Evolutionary conservation across 306 rosid species (phyloP).

Genomic region (Glycyrrhiza uralensis): DNA sequence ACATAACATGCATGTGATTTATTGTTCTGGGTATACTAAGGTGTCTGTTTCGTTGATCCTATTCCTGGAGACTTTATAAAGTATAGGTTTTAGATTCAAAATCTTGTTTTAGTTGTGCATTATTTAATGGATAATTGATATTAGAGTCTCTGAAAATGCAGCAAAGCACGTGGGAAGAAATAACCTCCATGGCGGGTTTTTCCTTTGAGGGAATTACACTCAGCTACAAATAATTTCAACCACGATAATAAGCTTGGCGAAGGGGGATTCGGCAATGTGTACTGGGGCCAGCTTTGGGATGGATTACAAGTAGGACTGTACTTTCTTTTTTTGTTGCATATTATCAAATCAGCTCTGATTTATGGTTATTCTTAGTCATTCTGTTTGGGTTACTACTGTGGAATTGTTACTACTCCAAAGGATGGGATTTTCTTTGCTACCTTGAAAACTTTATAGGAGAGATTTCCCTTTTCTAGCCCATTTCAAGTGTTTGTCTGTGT

Average conservation of each 20-base stretch:
- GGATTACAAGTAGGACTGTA: constrained; percentile 75
- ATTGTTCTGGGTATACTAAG: background rate
- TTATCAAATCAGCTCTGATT: constrained; percentile 3
- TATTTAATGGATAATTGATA: constrained; percentile 19
- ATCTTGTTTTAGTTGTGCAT: background rate
- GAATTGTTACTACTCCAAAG: no score
- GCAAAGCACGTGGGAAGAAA: constrained; percentile 77
- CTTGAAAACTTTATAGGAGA: no score
- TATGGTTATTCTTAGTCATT: background rate
- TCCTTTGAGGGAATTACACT: constrained; percentile 86
- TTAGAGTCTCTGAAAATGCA: constrained; percentile 36
- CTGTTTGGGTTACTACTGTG: background rate
- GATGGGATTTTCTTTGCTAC: no score
- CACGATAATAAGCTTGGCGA: constrained; percentile 99
- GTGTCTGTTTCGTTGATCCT: background rate
- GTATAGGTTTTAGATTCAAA: constrained; percentile 1
- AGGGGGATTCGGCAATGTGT: constrained; percentile 97
- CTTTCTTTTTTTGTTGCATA: background rate
- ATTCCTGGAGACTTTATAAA: background rate
- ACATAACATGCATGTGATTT: background rate
- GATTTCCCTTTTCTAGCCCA: no score
- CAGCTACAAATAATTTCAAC: constrained; percentile 95
- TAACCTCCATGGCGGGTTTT: constrained; percentile 86
- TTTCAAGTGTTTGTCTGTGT: no score
- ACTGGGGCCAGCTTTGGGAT: constrained; percentile 99